These are phyloP conservation scores for Fusarium subglutinans DNA, from an alignment of 2,329 filamentous ascomycete species.

Conservation along the genomic window DNA sequence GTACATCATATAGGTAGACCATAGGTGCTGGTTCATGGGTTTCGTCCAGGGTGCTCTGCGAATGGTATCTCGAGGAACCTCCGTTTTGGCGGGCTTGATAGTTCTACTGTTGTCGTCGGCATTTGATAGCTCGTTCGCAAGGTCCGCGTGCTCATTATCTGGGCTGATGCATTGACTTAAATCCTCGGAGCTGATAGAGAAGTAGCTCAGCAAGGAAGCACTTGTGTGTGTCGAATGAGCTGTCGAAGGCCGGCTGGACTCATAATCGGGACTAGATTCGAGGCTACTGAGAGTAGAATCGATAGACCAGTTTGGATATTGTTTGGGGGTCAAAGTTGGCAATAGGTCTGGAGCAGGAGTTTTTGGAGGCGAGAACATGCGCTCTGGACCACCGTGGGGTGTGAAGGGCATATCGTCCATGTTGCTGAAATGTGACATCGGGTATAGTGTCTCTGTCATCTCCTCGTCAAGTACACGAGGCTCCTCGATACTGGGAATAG, in stretches of 20 bases:
- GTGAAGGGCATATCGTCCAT: conserved; percentile 45
- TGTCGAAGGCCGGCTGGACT: conserved; percentile 68
- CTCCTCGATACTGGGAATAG: conserved; percentile 72
- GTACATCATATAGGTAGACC: conserved; percentile 72
- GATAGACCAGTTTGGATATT: conserved; percentile 68
- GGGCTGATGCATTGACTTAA: conserved; percentile 62
- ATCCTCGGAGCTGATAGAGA: conserved; percentile 66
- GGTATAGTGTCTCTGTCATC: conserved; percentile 51
- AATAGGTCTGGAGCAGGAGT: conserved; percentile 63
- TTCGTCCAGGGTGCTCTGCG: conserved; percentile 70
- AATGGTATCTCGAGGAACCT: conserved; percentile 42
- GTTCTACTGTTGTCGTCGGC: conserved; percentile 47
- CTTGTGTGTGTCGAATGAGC: conserved; percentile 68
- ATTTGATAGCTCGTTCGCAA: conserved; percentile 38
- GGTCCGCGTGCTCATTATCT: conserved; percentile 48
- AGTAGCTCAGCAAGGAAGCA: conserved; percentile 65
- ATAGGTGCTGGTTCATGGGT: conserved; percentile 72
- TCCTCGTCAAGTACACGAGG: conserved; percentile 58
- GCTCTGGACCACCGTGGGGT: conserved; percentile 48
- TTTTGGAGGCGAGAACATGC: conserved; percentile 64
- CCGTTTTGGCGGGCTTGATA: conserved; percentile 38
- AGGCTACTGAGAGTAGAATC: conserved; percentile 66
- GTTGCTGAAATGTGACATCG: conserved; percentile 49
- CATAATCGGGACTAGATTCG: conserved; percentile 67
- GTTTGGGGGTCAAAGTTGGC: conserved; percentile 55